Base-by-base conservation (phyloP, 208 protist genomes). In the Wallacemonas collosoma region DNA sequence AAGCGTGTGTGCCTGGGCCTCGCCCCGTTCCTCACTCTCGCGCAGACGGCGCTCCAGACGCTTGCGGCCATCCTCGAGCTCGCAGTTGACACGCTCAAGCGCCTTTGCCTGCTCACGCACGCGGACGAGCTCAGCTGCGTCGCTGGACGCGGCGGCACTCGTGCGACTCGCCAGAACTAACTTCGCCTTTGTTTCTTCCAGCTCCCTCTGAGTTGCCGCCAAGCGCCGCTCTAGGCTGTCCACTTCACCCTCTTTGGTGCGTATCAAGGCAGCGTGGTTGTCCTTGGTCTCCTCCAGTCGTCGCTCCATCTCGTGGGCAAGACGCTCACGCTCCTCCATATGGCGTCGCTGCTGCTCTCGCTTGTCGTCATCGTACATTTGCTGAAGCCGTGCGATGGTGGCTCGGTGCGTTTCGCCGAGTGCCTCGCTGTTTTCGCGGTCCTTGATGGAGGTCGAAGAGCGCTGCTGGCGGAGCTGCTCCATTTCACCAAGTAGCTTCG, bases 321-420 rank as follows among this genome's bases (percentile, higher is more conserved):
- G 57, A 3, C 86, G 83, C 38, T 91, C 85, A 9, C 79, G 79
- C 55, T 95, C 91, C 58, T 88, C 88, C 8, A 71, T 51, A 69
- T 82, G 80, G 64, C 76, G 79, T 44, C 83, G 78, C 71, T 87
- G 84, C 45, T 71, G 71, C 53, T 81, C 47, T 55, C 70, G 76
- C 75, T 89, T 93, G 68, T 93, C 88, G 15, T 92, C 88, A 17
- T 95, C 91, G 84, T 88, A 92, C 55, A 83, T 71, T 26, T 86
- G 76, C 70, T 93, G 86, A 15, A 93, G 69, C 9, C 76, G 74
- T 12, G 83, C 88, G 11, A 92, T 77, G 9, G 82, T 69, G 68
- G 75, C 78, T 54, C 78, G 69, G 75, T 91, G 85, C 50, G 80
- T 80, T 57, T 85, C 76, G 35, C 67, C 75, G 17, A 93, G 68